Conservation (phyloP, 2,329 filamentous ascomycete species). For the Colletotrichum sp. region DNA sequence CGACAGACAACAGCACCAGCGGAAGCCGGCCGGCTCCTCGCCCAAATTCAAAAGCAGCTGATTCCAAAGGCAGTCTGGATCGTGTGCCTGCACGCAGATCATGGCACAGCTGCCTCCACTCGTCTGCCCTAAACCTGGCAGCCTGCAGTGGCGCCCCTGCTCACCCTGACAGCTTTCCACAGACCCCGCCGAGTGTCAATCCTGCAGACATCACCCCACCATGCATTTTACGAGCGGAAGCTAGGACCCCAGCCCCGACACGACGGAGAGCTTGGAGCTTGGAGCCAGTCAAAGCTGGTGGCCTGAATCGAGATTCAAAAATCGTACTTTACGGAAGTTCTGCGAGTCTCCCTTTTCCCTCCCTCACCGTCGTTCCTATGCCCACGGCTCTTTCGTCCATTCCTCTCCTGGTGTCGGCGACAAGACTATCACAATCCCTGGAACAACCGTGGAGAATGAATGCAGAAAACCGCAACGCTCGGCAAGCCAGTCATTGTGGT, state of each 20-base stretch:
- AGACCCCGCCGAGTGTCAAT: constrained; percentile 14
- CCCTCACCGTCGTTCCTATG: not conserved
- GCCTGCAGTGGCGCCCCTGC: not conserved
- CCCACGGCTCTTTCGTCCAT: not conserved
- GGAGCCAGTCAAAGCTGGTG: not conserved
- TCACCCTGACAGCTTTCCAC: not conserved
- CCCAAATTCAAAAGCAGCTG: constrained; percentile 12
- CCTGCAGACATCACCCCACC: constrained; percentile 21
- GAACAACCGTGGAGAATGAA: not conserved
- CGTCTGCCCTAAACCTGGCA: not conserved
- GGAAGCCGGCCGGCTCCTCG: constrained; percentile 7
- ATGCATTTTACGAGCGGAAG: not conserved
- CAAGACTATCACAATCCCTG: not conserved
- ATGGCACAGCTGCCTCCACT: not conserved
- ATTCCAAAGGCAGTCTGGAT: not conserved
- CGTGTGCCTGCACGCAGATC: constrained; percentile 2
- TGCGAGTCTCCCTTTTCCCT: not conserved
- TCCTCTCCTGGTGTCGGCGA: not conserved
- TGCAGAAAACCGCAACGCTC: not conserved
- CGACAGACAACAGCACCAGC: not conserved
- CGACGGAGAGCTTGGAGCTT: not conserved
- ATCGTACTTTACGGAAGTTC: not conserved
- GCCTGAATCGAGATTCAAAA: not conserved
- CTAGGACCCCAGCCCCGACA: constrained; percentile 11
- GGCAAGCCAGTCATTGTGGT: not conserved